phyloP scores from a whole-genome alignment of 2,329 filamentous ascomycete species.

The Ophiobolus disseminans region DNA sequence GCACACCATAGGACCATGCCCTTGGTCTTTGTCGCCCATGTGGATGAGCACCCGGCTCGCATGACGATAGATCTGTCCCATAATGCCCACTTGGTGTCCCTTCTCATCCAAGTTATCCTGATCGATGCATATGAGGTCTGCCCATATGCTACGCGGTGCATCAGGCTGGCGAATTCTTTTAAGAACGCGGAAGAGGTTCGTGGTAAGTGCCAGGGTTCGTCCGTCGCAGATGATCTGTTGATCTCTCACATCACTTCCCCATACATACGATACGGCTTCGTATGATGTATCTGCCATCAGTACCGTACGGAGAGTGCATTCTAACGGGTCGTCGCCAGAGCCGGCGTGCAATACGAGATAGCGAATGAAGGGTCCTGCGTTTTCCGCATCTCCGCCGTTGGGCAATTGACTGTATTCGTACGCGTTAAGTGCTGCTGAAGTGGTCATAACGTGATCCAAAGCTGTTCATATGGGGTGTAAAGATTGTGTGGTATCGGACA shows the following conservation, averaged over 20 bases:
- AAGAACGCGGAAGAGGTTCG: constrained; percentile 13
- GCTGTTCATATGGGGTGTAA: too few relatives aligned
- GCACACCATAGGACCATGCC: constrained; percentile 6
- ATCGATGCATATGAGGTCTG: constrained; percentile 23
- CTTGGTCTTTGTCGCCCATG: constrained; percentile 6
- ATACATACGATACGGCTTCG: constrained; percentile 22
- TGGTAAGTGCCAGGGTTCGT: constrained; percentile 5
- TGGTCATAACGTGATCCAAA: background rate
- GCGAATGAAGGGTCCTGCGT: constrained; percentile 7
- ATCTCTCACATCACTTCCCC: constrained; percentile 12
- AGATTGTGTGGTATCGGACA: too few relatives aligned
- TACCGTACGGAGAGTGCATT: constrained; percentile 13
- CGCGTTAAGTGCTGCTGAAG: background rate
- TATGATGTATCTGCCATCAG: constrained; percentile 7
- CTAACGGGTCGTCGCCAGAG: constrained; percentile 3
- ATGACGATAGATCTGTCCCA: constrained; percentile 17
- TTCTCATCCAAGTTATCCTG: constrained; percentile 22
- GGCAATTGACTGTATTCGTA: constrained; percentile 13
- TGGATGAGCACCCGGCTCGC: constrained; percentile 17
- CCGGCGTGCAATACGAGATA: constrained; percentile 8
- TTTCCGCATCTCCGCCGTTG: too few relatives aligned
- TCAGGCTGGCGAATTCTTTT: constrained; percentile 6
- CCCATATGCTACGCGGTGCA: constrained; percentile 15
- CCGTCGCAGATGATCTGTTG: constrained; percentile 12
- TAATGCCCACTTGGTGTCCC: constrained; percentile 16